Base-by-base conservation (phyloP, 1,284 basidiomycete species). In the Ustilago esculenta region DNA sequence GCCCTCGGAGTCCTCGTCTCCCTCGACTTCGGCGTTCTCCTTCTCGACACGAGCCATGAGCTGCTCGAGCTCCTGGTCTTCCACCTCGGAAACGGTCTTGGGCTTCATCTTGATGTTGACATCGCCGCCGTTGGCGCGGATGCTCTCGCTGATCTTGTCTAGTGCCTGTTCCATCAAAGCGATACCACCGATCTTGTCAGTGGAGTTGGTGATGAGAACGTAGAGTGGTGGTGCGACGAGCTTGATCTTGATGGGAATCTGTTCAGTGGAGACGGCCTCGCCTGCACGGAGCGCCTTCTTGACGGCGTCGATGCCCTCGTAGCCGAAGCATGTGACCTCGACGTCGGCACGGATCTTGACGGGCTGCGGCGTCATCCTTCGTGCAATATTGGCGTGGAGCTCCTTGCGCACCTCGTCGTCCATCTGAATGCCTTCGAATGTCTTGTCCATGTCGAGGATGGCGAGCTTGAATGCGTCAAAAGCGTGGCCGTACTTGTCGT, bases 311-410 rank as follows among this genome's bases (percentile, higher is more conserved):
- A 98, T 98, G n/a, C 96, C 96, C 30, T 91, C 89, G 58, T 94
- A 94, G 5, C 90, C 91, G 84, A 97, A 99, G 84, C 95, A 98
- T 35, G 94, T 97, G 50, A 98, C 86, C 84, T 98, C 94, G 70
- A 99, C 90, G 84, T 99, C 96, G 18, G 96, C 93, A 80, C 95
- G 92, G 51, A 98, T 88, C 85, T 98, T 98, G 86, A 98, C 95
- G 11, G 96, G 94, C 83, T 99, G 96, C 12, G 95, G 96, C 2
- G 95, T 98, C 55, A 98, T 86, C 37, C 96, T 89, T 48, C 94
- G 90, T 9, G 94, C 94, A 80, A 99, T 97, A 44, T 93, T 97
- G 63, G 88, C 84, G 74, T 88, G 87, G 24, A 98, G 87, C 58
- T 92, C 86, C 23, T 85, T 84, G 44, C 89, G 85, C 11, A 90